Conservation (phyloP, 1,139 yeast species). For the Taphrina confusa region DNA sequence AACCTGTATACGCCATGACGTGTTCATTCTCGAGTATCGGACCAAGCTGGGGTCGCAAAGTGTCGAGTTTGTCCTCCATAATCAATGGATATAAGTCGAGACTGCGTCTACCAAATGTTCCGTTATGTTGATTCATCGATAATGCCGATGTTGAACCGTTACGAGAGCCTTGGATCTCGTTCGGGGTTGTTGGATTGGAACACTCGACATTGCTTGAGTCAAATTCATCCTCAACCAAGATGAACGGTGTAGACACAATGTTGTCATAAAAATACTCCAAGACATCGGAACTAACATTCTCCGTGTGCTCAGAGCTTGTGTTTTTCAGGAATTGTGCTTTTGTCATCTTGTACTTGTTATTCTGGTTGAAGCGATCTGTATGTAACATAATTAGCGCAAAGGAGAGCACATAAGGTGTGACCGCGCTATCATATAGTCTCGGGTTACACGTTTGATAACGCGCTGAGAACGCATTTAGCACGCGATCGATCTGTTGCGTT, state of each 20-base stretch:
- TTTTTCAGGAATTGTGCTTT: slow-evolving; percentile 60
- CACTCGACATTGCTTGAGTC: slow-evolving; percentile 7
- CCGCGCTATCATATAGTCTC: slow-evolving; percentile 49
- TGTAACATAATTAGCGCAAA: slow-evolving; percentile 67
- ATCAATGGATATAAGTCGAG: slow-evolving; percentile 50
- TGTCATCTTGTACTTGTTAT: slow-evolving; percentile 64
- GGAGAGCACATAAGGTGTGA: slow-evolving; percentile 58
- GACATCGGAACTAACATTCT: slow-evolving; percentile 50
- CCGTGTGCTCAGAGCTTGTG: slow-evolving; percentile 45
- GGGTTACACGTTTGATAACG: slow-evolving; percentile 53
- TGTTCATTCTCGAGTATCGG: slow-evolving; percentile 43
- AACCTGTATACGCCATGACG: slow-evolving; percentile 44
- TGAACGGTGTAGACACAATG: slow-evolving; percentile 59
- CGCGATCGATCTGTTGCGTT: slow-evolving; percentile 69
- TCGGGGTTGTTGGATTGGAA: slow-evolving; percentile 11
- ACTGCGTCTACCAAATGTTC: slow-evolving; percentile 39
- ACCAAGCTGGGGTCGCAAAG: slow-evolving; percentile 46
- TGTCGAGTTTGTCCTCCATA: slow-evolving; percentile 46
- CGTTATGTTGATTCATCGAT: slow-evolving; percentile 27
- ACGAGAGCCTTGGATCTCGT: slow-evolving; percentile 7
- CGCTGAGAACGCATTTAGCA: slow-evolving; percentile 57
- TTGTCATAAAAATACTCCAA: slow-evolving; percentile 63
- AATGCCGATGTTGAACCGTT: neutral
- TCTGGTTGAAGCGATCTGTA: slow-evolving; percentile 66
- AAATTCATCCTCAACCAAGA: slow-evolving; percentile 48